These are phyloP conservation scores for Solanum hybrid DNA, from an alignment of 305 asterid species.

Conservation along the genomic window DNA sequence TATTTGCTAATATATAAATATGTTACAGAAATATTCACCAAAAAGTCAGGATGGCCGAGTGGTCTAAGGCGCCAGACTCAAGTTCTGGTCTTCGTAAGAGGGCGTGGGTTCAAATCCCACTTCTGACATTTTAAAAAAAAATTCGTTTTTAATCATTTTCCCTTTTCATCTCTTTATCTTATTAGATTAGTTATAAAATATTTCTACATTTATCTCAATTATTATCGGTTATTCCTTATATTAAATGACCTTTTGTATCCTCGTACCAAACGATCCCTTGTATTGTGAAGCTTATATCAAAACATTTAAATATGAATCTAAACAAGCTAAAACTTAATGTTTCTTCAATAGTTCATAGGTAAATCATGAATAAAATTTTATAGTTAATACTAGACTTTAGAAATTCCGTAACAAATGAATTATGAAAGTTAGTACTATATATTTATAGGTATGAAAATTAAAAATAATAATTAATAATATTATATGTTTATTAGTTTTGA, in stretches of 20 bases:
- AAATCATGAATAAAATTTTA: not conserved
- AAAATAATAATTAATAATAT: not conserved
- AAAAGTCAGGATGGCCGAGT: slow-evolving; percentile 38
- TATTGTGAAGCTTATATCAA: not conserved
- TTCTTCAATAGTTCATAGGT: not conserved
- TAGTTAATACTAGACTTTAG: not conserved
- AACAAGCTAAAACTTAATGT: not conserved
- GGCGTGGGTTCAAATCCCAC: not conserved
- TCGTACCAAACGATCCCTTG: not conserved
- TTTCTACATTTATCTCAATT: not conserved
- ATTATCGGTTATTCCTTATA: too few species aligned
- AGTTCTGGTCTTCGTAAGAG: slow-evolving; percentile 7
- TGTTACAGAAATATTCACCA: too few species aligned
- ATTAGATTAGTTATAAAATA: not conserved
- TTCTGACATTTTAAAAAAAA: not conserved
- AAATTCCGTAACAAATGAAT: not conserved
- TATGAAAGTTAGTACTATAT: not conserved
- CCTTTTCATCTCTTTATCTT: not conserved
- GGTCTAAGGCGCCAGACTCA: slow-evolving; percentile 44
- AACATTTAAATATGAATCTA: not conserved
- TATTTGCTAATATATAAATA: too few species aligned
- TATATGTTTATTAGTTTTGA: not conserved
- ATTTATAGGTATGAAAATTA: not conserved
- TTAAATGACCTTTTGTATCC: not conserved
- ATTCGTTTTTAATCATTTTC: not conserved